Base-by-base conservation (phyloP, 495 filamentous ascomycete species). In the Penicillium samsonianum region DNA sequence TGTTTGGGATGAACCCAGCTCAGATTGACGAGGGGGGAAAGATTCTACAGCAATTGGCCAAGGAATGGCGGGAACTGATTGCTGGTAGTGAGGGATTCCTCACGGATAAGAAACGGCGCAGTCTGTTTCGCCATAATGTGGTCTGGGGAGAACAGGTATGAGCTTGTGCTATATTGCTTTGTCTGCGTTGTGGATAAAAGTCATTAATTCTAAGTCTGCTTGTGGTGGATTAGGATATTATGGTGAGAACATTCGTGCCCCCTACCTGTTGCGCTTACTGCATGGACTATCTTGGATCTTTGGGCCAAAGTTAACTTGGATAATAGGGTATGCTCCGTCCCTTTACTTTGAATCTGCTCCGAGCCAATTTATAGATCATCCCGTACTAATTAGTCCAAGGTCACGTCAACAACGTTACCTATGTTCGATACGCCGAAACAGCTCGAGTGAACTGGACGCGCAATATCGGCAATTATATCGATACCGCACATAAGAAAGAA, bases 71-170 rank as follows among this genome's bases (percentile, higher is more conserved):
- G 49, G 82, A 83, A 55, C 73, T 96, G 57, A 68, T 90, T 30
- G 90, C 86, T 0, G 90, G 90, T 1, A 84, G 84, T 55, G 89
- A 96, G 63, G 93, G 93, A 5, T 98, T 87, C 67, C 66, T 97
- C 57, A 88, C 88, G 0, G 84, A 80, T 17, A 78, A 80, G 49
- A 77, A 81, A 54, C 73, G 87, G 26, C 78, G 82, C 51, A 89
- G 90, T 4, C 67, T 95, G 38, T 85, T 83, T 57, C 70, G 82
- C n/a, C 86, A 91, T 63, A 77, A 81, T 67, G 86, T 97, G 20
- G 88, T 86, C 0, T 96, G 91, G 92, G 92, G 91, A 31, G 93
- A 98, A 75, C 91, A 92, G 90, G 92, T 89, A 80, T 44, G 68
- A 25, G 43, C 3, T 31, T 40, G 51, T 28, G 46, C 42, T 16